Base-by-base conservation (phyloP, 2,329 filamentous ascomycete species). In the Sporothrix pseudoabietina region DNA sequence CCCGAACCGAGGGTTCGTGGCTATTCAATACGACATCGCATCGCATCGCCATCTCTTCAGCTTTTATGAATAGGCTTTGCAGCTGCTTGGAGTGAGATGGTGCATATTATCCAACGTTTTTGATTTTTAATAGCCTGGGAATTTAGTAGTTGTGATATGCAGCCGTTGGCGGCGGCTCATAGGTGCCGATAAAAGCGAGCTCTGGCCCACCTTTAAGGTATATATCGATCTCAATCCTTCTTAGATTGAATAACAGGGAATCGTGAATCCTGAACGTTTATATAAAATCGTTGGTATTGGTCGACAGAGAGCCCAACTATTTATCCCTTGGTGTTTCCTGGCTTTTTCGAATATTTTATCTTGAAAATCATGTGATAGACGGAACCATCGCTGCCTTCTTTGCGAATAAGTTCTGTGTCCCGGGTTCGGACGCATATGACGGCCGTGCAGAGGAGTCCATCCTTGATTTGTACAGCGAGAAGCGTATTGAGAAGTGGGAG, bases 401-500 rank as follows among this genome's bases (percentile, higher is more conserved):
- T 26, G 59, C 6, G 22, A 14, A 7, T 22, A 26, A 19, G 41
- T 4, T 22, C 41, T 12, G 10, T 14, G 30, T 1, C 41, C 30
- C 41, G 12, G 22, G 35, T n/a, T 66, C 63, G 63, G 63, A 49
- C 63, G 22, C 63, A 49, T 49, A 80, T 79, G 81, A 84, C 39
- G 83, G 83, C 1, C 78, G 79, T 41, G 83, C 83, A 1, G 82
- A 84, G 71, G 83, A 83, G 63, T 79, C 78, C 0, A 85, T 85
- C 72, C 77, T 85, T 19, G 83, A 84, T 14, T 9, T 85, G 32
- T 85, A 85, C 78, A 82, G 82, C 75, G 81, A 84, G 78, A 83
- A 83, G 79, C 78, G 84, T 26, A 82, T 82, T 54, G 82, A 84
- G 74, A 84, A 84, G 80, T 85, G 81, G 79, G 79, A 80, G 79